Evolutionary conservation across 2,329 filamentous ascomycete species (phyloP), one percentile per base, ranked within the genome.

Genomic region (Sporothrix sp.): DNA sequence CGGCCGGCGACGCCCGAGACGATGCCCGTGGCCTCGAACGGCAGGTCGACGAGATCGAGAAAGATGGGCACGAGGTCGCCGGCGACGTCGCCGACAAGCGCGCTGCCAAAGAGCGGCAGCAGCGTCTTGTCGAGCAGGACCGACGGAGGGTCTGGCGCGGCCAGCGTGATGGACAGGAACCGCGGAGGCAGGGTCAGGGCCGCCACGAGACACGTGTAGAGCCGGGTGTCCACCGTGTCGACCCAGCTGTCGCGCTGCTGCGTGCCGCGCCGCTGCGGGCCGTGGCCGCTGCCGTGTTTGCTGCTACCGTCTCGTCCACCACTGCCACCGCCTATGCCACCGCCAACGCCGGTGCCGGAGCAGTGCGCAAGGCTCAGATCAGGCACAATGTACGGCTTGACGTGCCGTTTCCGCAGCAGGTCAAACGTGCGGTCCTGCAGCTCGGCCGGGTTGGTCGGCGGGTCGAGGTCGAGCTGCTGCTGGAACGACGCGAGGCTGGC

Each of bases 1-100:
- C 82, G 78, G 23, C 89, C 87, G 0, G 91, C 90, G 2, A 98
- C 87, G 25, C 93, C 91, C 58, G 90, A 96, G 3, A 98, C 88
- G 52, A 98, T 96, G 20, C 91, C 91, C 0, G 90, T 95, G 7
- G 88, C 89, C 65, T 95, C 88, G 37, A 91, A 75, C 0, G 91
- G 87, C 36, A 97, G 71, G 37, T 80, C 81, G 18, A 79, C 81
- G 23, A 98, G 74, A 60, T 97, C 88, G 3, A 98, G 75, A 52
- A 89, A 91, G 58, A 98, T 93, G 1, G 93, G 89, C 2, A 94
- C 80, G 30, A 90, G 73, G 52, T 79, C 80, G 57, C 82, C 82
- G 48, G 81, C 81, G 42, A 79, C 86, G 54, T 83, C 75, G 11
- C 87, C 89, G 0, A 95, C 78, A 2, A 97, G 70, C 0, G 87